Evolutionary conservation across 129 eudicot species (phyloP), one percentile per base, ranked within the genome.

Genomic region (Escallonia herrerae): DNA sequence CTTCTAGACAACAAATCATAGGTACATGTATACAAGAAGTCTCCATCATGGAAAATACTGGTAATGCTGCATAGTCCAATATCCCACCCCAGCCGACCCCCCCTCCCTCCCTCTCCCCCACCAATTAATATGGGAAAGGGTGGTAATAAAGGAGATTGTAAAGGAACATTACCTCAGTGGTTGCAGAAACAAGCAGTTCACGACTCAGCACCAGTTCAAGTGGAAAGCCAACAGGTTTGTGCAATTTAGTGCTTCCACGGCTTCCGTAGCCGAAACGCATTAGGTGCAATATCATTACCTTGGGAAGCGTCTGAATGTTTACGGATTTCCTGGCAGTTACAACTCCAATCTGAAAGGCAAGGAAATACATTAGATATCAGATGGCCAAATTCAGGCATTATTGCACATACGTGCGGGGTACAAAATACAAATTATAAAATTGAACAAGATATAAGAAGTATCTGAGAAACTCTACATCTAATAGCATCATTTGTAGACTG

Each of bases 211-310:
- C 72, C 43, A 93, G 72, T 63, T 88, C 91, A 71, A 88, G 91
- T 58, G 98, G 95, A 76, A 93, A 88, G 58, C 71, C 87, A 22
- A 93, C 82, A 63, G 95, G 76, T 76, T 93, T 88, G 68, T 81
- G 91, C 79, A 93, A 48, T 62, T 93, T 93, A 63, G 90, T 83
- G 76, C 98, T 93, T 70, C 98, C 98, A 61, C 79, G 78, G 65
- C 76, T 83, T 72, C 89, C 89, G 67, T 85, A 93, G 56, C 91
- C 76, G 69, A 93, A 93, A 40, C 98, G 83, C 89, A 83, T 93
- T 38, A 93, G 74, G 63, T 93, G 98, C 72, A 93, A 65, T 65
- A 93, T 78, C 95, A 93, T 70, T 42, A 93, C 72, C 82, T 88
- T 88, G 7, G 98, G 95, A 60, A 93, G 91, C 41, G 85, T 63